These are phyloP conservation scores for Hevea brasiliensis DNA, from an alignment of 345 rosid genomes.

Conservation along the genomic window DNA sequence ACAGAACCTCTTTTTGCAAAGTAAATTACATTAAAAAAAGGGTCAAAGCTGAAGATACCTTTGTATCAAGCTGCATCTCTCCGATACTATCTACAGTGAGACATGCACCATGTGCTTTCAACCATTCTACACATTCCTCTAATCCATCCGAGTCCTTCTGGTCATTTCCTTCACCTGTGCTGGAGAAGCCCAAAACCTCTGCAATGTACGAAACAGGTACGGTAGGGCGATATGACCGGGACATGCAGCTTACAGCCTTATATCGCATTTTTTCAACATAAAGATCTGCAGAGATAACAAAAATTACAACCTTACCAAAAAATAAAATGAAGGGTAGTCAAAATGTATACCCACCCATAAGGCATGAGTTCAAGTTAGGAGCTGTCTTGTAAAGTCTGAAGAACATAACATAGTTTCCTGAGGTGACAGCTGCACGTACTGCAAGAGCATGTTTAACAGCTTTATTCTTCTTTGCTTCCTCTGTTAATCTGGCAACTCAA, in stretches of 20 bases:
- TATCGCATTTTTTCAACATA: conserved; percentile 90
- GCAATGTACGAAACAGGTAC: conserved; percentile 73
- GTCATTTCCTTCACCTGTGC: conserved; percentile 49
- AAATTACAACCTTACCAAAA: background rate
- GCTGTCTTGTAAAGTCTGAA: conserved; percentile 83
- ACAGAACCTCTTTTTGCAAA: no score
- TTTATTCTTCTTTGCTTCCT: conserved; percentile 63
- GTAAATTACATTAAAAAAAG: background rate
- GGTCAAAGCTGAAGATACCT: conserved; percentile 40
- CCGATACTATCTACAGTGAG: conserved; percentile 56
- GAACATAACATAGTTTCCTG: conserved; percentile 84
- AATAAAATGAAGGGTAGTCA: background rate
- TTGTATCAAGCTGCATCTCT: conserved; percentile 78
- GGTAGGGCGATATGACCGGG: conserved; percentile 87
- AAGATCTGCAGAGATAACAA: conserved; percentile 57
- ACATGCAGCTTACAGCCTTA: conserved; percentile 84
- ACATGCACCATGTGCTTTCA: conserved; percentile 84
- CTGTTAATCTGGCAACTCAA: conserved; percentile 58
- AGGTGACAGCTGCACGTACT: conserved; percentile 90
- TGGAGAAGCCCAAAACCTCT: conserved; percentile 68
- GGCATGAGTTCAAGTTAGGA: conserved; percentile 82
- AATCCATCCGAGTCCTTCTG: conserved; percentile 54
- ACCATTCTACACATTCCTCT: conserved; percentile 85
- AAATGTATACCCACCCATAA: conserved; percentile 68
- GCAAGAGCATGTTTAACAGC: conserved; percentile 95